Base-by-base conservation (phyloP, 768 basidiomycete species). In the Podaxis rugospora region DNA sequence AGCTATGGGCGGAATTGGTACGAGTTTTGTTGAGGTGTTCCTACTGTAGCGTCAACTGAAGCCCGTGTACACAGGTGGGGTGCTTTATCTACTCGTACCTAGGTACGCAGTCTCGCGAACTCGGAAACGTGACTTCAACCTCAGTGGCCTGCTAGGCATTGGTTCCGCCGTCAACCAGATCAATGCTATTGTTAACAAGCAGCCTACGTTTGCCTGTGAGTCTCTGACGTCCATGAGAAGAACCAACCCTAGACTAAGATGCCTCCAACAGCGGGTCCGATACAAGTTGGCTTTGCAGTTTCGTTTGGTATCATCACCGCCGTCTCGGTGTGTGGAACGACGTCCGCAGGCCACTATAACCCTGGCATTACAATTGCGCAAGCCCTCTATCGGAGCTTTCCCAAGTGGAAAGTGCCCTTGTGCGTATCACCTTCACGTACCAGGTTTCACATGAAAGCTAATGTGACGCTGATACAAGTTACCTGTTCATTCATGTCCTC, bases 231-330 rank as follows among this genome's bases (percentile, higher is more conserved):
- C 16, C 16, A 18, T 21, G 32, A 36, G 7, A 49, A 3, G 37
- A 7, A 10, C 10, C 11, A n/a, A 51, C 9, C 4, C 6, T 18
- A 6, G 18, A 49, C 44, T 51, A 13, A 56, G 50, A 7, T 35
- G 35, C 42, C 1, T 28, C 14, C 42, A 21, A 27, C 27, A 40
- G 36, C 49, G 18, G 59, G 51, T 28, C 51, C 57, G n/a, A 46
- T 55, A 46, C 52, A 59, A 73, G 68, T 69, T 46, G 70, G 71
- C 18, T 56, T 68, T 7, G 46, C 65, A 3, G 60, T 66, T 7
- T 60, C 63, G 42, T 65, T 68, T 18, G 68, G 69, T 25, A 66
- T 66, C 42, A 65, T 70, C 28, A 64, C 65, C 35, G 50, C 62
- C n/a, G 65, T 66, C 35, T 51, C 57, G 4, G 49, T 39, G 14